Percentiles rank a stretch among this genome's conserved stretches.
phyloP scores from a whole-genome alignment of 2,329 filamentous ascomycete species.

The Aspergillus sp. region DNA sequence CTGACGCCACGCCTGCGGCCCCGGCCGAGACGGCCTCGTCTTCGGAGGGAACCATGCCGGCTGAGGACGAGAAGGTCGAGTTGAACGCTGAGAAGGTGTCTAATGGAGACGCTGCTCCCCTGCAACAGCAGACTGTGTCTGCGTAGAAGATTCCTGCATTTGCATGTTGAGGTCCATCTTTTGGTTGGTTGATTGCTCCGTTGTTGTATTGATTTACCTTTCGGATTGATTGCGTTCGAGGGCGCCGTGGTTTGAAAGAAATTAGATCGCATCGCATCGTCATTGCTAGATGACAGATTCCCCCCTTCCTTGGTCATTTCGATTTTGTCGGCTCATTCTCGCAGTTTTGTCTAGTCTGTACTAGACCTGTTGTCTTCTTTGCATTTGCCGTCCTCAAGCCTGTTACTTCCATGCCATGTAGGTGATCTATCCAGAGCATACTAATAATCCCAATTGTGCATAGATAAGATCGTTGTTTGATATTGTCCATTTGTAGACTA shows the following conservation, averaged over 20 bases:
- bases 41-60: not conserved
- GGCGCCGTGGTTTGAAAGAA: constrained; percentile 2
- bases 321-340: not conserved
- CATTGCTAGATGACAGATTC: too few relatives aligned
- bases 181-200: too few relatives aligned
- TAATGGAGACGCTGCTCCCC: constrained; percentile 1
- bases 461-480: too few relatives aligned
- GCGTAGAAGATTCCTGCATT: not conserved
- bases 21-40: not conserved
- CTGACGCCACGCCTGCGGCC: not conserved
- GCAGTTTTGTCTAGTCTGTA: not conserved
- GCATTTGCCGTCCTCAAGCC: not conserved
- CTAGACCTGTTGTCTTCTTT: not conserved
- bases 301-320: not conserved
- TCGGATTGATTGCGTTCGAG: not conserved
- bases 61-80: constrained; percentile 1
- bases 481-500: too few relatives aligned
- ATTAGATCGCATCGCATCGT: not conserved
- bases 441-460: too few relatives aligned
- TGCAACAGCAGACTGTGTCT: not conserved
- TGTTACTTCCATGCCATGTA: too few relatives aligned
- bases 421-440: too few relatives aligned
- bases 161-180: too few relatives aligned
- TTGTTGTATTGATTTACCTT: too few relatives aligned
- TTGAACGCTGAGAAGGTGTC: not conserved